phyloP scores from a whole-genome alignment of 1,284 basidiomycete genomes.

The Ustilago hordei region DNA sequence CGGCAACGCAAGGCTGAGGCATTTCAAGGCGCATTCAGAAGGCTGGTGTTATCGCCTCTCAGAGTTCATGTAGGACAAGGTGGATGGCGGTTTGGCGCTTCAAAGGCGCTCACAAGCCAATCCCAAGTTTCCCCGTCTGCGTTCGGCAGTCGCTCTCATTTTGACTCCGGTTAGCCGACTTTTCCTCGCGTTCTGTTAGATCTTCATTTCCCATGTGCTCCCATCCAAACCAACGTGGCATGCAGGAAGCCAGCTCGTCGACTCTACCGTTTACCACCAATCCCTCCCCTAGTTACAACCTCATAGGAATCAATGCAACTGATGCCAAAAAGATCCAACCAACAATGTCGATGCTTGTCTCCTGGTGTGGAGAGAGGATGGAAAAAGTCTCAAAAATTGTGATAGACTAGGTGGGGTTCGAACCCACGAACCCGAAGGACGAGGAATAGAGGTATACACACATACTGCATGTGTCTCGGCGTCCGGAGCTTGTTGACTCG shows the following conservation, averaged over 20 bases:
- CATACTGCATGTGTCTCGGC: constrained; percentile 6
- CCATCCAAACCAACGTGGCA: constrained; percentile 30
- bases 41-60: too few relatives aligned
- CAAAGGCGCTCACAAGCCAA: constrained; percentile 3
- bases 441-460: constrained; percentile 17
- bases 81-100: too few relatives aligned
- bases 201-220: not conserved
- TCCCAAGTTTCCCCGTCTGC: constrained; percentile 10
- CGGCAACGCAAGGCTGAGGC: too few relatives aligned
- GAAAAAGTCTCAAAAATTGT: constrained; percentile 5
- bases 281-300: not conserved
- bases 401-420: constrained; percentile 34
- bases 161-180: constrained; percentile 6
- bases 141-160: not conserved
- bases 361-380: not conserved
- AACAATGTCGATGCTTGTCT: not conserved
- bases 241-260: constrained; percentile 22
- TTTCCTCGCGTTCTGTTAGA: not conserved
- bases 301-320: not conserved
- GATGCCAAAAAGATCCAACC: not conserved
- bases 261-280: constrained; percentile 18
- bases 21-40: too few relatives aligned
- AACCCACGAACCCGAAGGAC: constrained; percentile 35
- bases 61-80: too few relatives aligned
- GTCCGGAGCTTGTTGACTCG: not conserved